Evolutionary conservation across 208 protist species (phyloP).

Genomic region (Trypanosoma boissoni): DNA sequence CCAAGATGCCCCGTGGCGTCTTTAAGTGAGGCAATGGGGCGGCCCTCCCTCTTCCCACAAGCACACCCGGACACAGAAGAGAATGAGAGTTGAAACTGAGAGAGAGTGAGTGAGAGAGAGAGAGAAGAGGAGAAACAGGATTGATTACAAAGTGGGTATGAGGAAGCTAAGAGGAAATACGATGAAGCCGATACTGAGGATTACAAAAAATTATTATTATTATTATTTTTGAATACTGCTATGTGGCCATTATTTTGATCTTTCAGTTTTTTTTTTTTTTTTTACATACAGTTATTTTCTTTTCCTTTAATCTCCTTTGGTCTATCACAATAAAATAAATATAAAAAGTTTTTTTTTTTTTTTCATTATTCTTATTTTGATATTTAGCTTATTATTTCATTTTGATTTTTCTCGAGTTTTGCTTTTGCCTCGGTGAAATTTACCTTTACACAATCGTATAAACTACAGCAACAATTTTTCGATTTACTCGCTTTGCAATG

Average conservation of each 20-base stretch:
- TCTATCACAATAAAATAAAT: background rate
- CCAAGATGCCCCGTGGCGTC: constrained; percentile 84
- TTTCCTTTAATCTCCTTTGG: background rate
- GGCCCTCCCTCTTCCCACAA: too few relatives aligned
- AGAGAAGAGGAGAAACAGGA: background rate
- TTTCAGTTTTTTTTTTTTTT: background rate
- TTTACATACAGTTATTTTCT: background rate
- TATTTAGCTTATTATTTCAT: background rate
- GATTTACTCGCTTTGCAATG: constrained; percentile 36
- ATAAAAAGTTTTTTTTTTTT: background rate
- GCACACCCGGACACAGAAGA: too few relatives aligned
- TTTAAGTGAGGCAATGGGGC: constrained; percentile 47
- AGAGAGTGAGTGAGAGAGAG: background rate
- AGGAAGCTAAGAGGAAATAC: too few relatives aligned
- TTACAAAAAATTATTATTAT: too few relatives aligned
- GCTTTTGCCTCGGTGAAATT: constrained; percentile 3
- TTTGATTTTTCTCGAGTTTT: constrained; percentile 6
- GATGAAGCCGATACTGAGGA: too few relatives aligned
- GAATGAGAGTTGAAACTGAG: too few relatives aligned
- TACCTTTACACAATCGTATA: background rate
- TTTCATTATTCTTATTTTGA: background rate
- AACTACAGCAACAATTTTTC: constrained; percentile 38
- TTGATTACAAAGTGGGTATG: too few relatives aligned
- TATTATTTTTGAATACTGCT: too few relatives aligned
- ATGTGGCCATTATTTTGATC: background rate